These are phyloP conservation scores for Capsicum rhomboideum DNA, from an alignment of 257 asterid species.

Conservation along the genomic window DNA sequence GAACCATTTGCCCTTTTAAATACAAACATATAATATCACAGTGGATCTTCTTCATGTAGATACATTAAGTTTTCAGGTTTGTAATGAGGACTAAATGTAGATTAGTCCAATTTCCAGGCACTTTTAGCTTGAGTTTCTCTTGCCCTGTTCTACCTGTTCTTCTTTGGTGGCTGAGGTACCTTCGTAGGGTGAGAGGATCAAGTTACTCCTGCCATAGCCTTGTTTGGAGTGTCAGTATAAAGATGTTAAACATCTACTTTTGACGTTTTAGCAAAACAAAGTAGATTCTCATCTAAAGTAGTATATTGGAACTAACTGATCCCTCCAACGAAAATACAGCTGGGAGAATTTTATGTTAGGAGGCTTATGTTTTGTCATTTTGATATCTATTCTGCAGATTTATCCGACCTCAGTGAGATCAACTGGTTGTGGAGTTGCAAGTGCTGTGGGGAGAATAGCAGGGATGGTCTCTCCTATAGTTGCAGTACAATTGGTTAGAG, in stretches of 20 bases:
- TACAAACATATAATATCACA: neutral
- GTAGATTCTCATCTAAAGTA: neutral
- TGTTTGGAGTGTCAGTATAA: neutral
- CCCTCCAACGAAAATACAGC: too few species aligned
- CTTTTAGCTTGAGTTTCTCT: too few species aligned
- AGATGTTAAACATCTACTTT: neutral
- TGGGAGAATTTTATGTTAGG: neutral
- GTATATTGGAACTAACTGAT: neutral
- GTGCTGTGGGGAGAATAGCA: slow-evolving; percentile 65
- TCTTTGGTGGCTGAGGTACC: neutral
- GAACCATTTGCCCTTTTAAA: neutral
- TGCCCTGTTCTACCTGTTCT: neutral
- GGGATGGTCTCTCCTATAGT: slow-evolving; percentile 81
- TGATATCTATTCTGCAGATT: slow-evolving; percentile 27
- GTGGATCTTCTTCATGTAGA: neutral
- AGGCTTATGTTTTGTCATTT: neutral
- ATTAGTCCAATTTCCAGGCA: neutral
- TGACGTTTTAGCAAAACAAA: neutral
- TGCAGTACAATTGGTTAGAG: slow-evolving; percentile 56
- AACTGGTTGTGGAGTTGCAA: slow-evolving; percentile 66
- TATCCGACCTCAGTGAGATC: slow-evolving; percentile 80
- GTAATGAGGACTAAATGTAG: neutral
- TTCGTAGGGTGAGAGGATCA: neutral
- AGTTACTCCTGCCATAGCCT: neutral
- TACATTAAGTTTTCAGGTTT: neutral